Evolutionary conservation across 345 rosid species (phyloP).

Genomic region (Brassica nigra): DNA sequence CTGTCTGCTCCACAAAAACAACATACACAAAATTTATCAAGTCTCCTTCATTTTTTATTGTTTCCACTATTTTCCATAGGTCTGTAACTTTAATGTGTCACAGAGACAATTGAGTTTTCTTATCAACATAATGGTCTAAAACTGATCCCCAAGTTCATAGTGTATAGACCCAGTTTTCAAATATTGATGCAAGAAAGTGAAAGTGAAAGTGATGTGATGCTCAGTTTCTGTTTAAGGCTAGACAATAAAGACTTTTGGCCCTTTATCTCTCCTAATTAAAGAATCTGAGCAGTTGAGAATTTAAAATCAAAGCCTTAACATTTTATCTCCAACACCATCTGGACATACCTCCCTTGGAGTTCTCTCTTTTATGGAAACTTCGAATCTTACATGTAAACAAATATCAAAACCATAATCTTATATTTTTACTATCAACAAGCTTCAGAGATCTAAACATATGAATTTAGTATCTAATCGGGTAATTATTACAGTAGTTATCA

Average conservation of each 20-base stretch:
- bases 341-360: conserved; percentile 33
- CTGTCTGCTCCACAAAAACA: conserved; percentile 45
- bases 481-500: conserved; percentile 37
- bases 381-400: conserved; percentile 42
- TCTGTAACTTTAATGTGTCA: conserved; percentile 32
- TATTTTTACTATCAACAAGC: conserved; percentile 25
- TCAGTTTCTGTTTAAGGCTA: conserved; percentile 41
- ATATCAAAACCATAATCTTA: conserved; percentile 13
- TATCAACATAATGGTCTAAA: conserved; percentile 34
- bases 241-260: conserved; percentile 32
- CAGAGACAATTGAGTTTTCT: conserved; percentile 38
- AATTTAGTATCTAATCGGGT: conserved; percentile 35
- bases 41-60: conserved; percentile 14
- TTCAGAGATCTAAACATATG: conserved; percentile 23
- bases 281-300: conserved; percentile 34
- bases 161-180: conserved; percentile 31
- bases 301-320: conserved; percentile 29
- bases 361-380: conserved; percentile 27
- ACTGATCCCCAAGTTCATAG: conserved; percentile 31
- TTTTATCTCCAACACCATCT: conserved; percentile 37
- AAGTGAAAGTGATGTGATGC: conserved; percentile 46
- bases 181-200: conserved; percentile 39
- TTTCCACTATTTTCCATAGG: conserved; percentile 24
- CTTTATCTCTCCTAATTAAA: conserved; percentile 40
- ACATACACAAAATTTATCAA: conserved; percentile 33